Evolutionary conservation across 805 yeast species (phyloP).

Genomic region (Hanseniaspora hatyaiensis): DNA sequence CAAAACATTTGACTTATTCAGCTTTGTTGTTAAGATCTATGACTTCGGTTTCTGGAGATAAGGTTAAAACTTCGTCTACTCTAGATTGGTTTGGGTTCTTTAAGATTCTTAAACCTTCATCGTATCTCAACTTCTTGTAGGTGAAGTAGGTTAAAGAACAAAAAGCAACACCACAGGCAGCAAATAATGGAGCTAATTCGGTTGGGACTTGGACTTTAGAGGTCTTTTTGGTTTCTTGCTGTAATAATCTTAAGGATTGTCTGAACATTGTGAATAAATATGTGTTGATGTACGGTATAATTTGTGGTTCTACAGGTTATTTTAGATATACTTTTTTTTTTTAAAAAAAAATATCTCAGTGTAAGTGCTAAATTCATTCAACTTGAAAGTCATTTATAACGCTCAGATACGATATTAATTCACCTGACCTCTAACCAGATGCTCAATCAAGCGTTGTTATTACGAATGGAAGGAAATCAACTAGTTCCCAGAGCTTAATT

Average conservation of each 20-base stretch:
- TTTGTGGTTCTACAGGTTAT: not conserved
- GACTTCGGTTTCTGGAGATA: conserved; percentile 11
- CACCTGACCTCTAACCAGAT: too few relatives aligned
- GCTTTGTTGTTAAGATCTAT: conserved; percentile 7
- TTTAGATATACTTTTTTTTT: too few relatives aligned
- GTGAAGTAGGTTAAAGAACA: conserved; percentile 42
- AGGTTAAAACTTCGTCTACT: conserved; percentile 23
- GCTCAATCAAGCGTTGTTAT: too few relatives aligned
- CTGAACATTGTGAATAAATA: conserved; percentile 31
- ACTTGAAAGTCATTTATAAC: too few relatives aligned
- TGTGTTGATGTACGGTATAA: not conserved
- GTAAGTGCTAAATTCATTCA: too few relatives aligned
- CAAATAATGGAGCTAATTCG: conserved; percentile 47
- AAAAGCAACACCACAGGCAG: conserved; percentile 45
- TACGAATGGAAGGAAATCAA: too few relatives aligned
- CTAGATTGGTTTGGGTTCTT: conserved; percentile 34
- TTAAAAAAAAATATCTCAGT: too few relatives aligned
- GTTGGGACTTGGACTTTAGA: conserved; percentile 36
- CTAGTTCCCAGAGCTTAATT: too few relatives aligned
- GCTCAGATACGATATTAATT: too few relatives aligned
- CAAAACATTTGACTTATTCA: not conserved
- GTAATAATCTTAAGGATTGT: conserved; percentile 37
- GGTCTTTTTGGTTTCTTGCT: conserved; percentile 35
- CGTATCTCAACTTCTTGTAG: conserved; percentile 40
- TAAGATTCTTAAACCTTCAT: conserved; percentile 39